Evolutionary conservation across 768 basidiomycete species (phyloP), one percentile per base, ranked within the genome.

Genomic region (Boletus pseudopeckii): DNA sequence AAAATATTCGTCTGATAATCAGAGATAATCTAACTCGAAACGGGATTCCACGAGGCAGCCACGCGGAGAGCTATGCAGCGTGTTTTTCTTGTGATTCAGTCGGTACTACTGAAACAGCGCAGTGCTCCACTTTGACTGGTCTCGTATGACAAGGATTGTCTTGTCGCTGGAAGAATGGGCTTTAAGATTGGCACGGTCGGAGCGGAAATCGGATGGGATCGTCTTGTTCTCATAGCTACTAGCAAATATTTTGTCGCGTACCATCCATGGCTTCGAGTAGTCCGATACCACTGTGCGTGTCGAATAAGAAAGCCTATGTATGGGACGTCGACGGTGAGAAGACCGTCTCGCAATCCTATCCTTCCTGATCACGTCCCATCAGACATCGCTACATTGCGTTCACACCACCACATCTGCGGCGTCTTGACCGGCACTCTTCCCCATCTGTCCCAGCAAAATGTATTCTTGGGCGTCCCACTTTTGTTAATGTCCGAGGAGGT

Each of bases 391-490:
- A 77, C 73, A 7, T 74, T 99, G 10, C 90, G 97, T 36, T 82
- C 88, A 30, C 73, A 85, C 60, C 85, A 97, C 70, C 84, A 77
- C 52, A 80, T 98, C 44, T 93, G 90, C 63, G 94, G 96, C 34
- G 76, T 92, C 41, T 72, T 98, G 41, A 80, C 84, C 1, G 97
- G 97, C 0, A 98, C 97, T 1, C 81, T 99, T 14, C 95, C 97
- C 2, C 92, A 94, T 66, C 78, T 98, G 1, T 86, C 93, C 2
- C 95, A 98, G 63, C 97, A 99, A 72, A 99, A 99, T 74, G 83
- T 89, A 3, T 99, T 99, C 67, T 77, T 99, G 33, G 97, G 97
- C 7, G 73, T 93, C n/a, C 97, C 97, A 1, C 75, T 97, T 7
- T 74, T 90, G 8, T 75, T 98, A 2, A 82, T 91, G 72, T 91